Conservation (phyloP, 257 asterid species). For the Coffea eugenioides region DNA sequence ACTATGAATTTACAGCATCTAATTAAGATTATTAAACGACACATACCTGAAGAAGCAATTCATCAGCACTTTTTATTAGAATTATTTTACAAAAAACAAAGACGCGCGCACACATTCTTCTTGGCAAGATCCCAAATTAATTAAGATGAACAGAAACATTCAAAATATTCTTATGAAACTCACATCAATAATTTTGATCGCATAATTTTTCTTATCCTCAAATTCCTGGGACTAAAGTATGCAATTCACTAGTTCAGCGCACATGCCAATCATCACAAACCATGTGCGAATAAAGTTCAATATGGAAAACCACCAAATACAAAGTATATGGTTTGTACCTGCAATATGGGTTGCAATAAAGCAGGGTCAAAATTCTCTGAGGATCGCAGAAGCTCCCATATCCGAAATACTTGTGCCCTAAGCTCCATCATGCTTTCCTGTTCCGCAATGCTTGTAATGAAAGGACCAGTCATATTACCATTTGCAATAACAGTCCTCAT, state of each 20-base stretch:
- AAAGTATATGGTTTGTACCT: conserved; percentile 44
- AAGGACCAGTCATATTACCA: conserved; percentile 52
- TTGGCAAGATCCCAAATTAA: background rate
- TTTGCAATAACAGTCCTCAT: conserved; percentile 51
- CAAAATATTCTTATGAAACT: background rate
- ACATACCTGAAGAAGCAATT: background rate
- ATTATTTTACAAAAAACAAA: too few species aligned
- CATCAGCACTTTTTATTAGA: background rate
- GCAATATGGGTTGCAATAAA: conserved; percentile 77
- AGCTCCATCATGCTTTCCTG: conserved; percentile 80
- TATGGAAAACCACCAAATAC: background rate
- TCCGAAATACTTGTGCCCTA: conserved; percentile 81
- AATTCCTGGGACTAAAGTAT: background rate
- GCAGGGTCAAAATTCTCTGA: conserved; percentile 83
- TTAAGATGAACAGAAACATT: background rate
- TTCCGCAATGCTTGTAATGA: conserved; percentile 55
- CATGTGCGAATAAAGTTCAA: conserved; percentile 1
- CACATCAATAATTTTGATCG: too few species aligned
- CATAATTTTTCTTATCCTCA: background rate
- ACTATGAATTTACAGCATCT: background rate
- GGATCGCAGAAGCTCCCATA: conserved; percentile 81
- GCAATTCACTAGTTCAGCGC: background rate
- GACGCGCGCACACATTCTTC: background rate
- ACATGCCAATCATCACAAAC: background rate
- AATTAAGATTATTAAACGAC: background rate